A percentile compares a stretch with the other conserved stretches of the same genome.
Conservation (phyloP, 257 asterid species). For the Gentiana straminea region DNA sequence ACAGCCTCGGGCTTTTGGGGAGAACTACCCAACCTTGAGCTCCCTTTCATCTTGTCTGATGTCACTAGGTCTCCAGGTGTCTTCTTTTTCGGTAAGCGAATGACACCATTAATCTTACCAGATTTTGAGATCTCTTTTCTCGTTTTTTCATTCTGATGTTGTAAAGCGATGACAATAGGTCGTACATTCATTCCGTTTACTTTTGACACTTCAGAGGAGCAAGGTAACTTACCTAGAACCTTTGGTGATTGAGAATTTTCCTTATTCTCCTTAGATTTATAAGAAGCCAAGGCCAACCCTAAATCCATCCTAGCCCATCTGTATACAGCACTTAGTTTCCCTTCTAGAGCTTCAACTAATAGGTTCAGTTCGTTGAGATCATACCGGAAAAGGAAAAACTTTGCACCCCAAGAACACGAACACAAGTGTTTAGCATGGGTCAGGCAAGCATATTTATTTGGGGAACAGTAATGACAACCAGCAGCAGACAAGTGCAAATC, state of each 20-base stretch:
- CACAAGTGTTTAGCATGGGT: conserved; percentile 57
- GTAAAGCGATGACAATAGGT: conserved; percentile 18
- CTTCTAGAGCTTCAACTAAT: conserved; percentile 68
- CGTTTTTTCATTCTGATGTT: conserved; percentile 36
- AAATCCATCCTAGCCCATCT: conserved; percentile 59
- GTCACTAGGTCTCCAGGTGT: conserved; percentile 44
- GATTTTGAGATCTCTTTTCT: conserved; percentile 17
- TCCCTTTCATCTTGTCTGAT: conserved; percentile 31
- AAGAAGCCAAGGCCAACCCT: conserved; percentile 86
- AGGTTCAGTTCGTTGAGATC: conserved; percentile 30
- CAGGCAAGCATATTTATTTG: conserved; percentile 43
- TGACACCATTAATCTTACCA: conserved; percentile 15
- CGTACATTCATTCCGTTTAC: conserved; percentile 26
- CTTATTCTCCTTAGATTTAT: conserved; percentile 41
- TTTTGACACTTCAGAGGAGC: conserved; percentile 26
- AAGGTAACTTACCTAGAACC: conserved; percentile 24
- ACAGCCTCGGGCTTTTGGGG: conserved; percentile 27
- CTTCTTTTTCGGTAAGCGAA: conserved; percentile 26
- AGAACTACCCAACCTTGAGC: conserved; percentile 14
- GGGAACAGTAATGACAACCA: conserved; percentile 51
- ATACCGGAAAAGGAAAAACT: conserved; percentile 33
- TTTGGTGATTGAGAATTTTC: conserved; percentile 36
- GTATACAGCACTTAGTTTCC: conserved; percentile 27
- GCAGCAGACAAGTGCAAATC: conserved; percentile 65
- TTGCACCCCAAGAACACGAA: conserved; percentile 43